Base-by-base conservation (phyloP, 306 rosid genomes). In the Castanea sativa region DNA sequence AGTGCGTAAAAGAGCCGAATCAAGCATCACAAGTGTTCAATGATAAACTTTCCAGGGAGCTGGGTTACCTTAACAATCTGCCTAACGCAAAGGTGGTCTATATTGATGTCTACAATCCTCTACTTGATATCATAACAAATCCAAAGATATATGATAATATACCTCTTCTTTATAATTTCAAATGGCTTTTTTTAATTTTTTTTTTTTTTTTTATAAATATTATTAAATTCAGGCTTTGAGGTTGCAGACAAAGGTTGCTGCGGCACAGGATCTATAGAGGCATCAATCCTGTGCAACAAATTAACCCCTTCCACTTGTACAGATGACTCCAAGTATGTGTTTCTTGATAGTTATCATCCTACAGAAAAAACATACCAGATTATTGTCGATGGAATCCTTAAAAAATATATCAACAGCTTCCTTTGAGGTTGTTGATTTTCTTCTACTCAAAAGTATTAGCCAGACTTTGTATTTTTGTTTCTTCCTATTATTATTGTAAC, bases 301-400 rank as follows among this genome's bases (percentile, higher is more conserved):
- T 23, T 86, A 2, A 74, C 73, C 7, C 71, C 71, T 2, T 32
- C 32, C 12, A 85, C 77, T 2, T 92, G 97, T 27, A 15, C 49
- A n/a, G 84, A 89, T 23, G 43, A 35, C 9, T 35, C 43, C 43
- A 6, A 35, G 43, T 35, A 35, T 35, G 43, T 35, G 43, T 1
- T 90, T 73, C 88, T 91, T 89, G 91, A 92, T 23, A 89, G 93
- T 53, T 90, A 57, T 65, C 93, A 92, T 86, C 97, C 97, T 15
- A 87, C 95, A 0, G 81, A 90, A 57, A 74, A 45, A 20, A 73
- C 89, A 0, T 88, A 92, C 80, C 63, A 63, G 61, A 32, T 76
- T 64, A 51, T 92, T 33, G 83, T 88, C 74, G 15, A 6, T 15
- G 55, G 79, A 38, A 19, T 92, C 21, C 33, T 89, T 49, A 27